These are phyloP conservation scores for Cryomyces minteri DNA, from an alignment of 495 filamentous ascomycete species.

Conservation along the genomic window DNA sequence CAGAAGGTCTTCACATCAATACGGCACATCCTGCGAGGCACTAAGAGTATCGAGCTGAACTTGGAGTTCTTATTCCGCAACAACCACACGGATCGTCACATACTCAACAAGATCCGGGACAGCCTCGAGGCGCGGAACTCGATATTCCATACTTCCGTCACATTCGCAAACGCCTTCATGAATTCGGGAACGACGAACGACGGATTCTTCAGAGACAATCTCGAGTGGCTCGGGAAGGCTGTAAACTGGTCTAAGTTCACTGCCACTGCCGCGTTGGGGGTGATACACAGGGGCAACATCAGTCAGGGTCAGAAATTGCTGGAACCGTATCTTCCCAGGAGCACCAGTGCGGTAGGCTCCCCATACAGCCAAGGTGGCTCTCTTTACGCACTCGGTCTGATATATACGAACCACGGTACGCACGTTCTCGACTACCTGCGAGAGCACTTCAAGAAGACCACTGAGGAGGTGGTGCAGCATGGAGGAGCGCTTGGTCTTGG, in stretches of 20 bases:
- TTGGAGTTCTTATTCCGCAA: constrained; percentile 92
- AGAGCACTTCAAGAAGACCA: constrained; percentile 66
- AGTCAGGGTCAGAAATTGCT: constrained; percentile 83
- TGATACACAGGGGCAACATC: constrained; percentile 90
- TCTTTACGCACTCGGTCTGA: constrained; percentile 86
- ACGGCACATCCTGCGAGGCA: constrained; percentile 70
- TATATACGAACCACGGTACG: constrained; percentile 94
- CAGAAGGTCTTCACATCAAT: constrained; percentile 57
- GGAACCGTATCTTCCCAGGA: constrained; percentile 81
- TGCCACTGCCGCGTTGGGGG: constrained; percentile 87
- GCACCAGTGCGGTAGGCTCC: constrained; percentile 53
- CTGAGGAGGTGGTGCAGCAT: constrained; percentile 92
- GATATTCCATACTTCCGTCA: constrained; percentile 94
- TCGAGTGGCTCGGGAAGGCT: constrained; percentile 97
- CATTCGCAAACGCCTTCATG: constrained; percentile 97
- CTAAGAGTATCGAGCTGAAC: constrained; percentile 81
- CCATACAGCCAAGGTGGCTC: constrained; percentile 93
- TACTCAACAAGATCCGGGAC: constrained; percentile 90
- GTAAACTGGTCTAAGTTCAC: constrained; percentile 99
- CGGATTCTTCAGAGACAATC: constrained; percentile 90
- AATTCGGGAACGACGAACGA: constrained; percentile 97
- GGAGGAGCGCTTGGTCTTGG: constrained; percentile 90
- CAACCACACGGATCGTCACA: constrained; percentile 71
- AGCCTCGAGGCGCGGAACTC: constrained; percentile 91
- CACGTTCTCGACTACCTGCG: constrained; percentile 80